Percentiles rank a stretch among this genome's conserved stretches.
Conservation (phyloP, 1,284 basidiomycete species). For the Pisolithus thermaeus region DNA sequence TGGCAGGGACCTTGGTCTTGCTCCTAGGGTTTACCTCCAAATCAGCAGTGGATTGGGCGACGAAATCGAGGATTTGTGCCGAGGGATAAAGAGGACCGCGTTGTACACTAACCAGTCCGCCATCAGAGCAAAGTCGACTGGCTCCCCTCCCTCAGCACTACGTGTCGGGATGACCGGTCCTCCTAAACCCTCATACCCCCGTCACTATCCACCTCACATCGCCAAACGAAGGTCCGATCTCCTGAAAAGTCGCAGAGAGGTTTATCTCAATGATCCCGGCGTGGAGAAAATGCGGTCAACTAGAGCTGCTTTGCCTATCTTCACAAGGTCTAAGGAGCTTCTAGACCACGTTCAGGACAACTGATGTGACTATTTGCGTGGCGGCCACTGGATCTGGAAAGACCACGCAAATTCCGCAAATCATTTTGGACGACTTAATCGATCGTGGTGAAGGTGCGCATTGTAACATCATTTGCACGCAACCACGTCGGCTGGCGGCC, state of each 20-base stretch:
- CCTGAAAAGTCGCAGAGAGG: conserved; percentile 50
- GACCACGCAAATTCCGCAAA: conserved; percentile 93
- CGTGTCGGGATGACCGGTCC: conserved; percentile 1
- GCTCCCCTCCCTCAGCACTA: conserved; percentile 8
- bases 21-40: conserved; percentile 67
- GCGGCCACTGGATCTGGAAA: conserved; percentile 95
- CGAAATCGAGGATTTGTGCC: conserved; percentile 68
- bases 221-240: conserved; percentile 51
- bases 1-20: conserved; percentile 66
- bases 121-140: conserved; percentile 19
- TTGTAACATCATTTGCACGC: conserved; percentile 93
- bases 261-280: conserved; percentile 60
- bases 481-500: conserved; percentile 89
- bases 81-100: conserved; percentile 54
- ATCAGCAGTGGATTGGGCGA: conserved; percentile 70
- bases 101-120: conserved; percentile 46
- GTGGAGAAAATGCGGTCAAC: conserved; percentile 65
- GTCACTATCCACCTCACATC: conserved; percentile 12
- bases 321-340: conserved; percentile 58
- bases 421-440: conserved; percentile 86
- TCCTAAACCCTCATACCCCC: conserved; percentile 11
- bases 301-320: conserved; percentile 71
- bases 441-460: conserved; percentile 71
- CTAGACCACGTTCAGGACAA: conserved; percentile 70
- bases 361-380: conserved; percentile 90